Percentiles rank a stretch among this genome's conserved stretches.
These are phyloP conservation scores for Bidens hawaiensis DNA, from an alignment of 140 eudicot genomes.

Conservation along the genomic window DNA sequence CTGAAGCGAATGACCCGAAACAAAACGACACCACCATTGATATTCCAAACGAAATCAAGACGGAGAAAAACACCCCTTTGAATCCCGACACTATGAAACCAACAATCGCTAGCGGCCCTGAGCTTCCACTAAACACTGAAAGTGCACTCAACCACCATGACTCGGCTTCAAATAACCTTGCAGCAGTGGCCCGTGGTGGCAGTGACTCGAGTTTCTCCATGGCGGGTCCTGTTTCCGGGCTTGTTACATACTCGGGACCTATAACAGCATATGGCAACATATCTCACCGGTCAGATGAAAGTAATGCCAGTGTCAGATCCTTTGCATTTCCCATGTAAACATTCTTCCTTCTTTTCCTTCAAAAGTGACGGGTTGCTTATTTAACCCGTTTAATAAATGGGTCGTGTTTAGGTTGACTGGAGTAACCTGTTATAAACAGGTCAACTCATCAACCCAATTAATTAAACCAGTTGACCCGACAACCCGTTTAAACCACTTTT, in stretches of 20 bases:
- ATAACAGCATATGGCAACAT: slow-evolving; percentile 56
- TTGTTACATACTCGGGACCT: slow-evolving; percentile 38
- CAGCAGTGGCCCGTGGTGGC: slow-evolving; percentile 19
- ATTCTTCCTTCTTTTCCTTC: neutral
- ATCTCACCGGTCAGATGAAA: slow-evolving; percentile 44
- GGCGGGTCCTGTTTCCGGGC: slow-evolving; percentile 36
- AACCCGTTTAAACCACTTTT: no score
- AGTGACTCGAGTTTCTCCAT: slow-evolving; percentile 40
- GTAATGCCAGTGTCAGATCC: slow-evolving; percentile 22
- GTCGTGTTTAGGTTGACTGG: neutral
- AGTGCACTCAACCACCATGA: slow-evolving; percentile 20
- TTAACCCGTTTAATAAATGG: neutral
- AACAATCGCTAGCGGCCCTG: slow-evolving; percentile 3
- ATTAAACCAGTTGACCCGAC: no score
- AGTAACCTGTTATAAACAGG: no score
- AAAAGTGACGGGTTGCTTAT: neutral
- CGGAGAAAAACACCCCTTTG: slow-evolving; percentile 41
- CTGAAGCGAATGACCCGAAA: neutral
- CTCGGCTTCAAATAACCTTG: slow-evolving; percentile 9
- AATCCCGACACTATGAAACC: slow-evolving; percentile 31
- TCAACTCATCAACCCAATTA: no score
- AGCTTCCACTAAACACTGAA: slow-evolving; percentile 3
- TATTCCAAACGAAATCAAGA: slow-evolving; percentile 25
- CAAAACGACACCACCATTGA: neutral
- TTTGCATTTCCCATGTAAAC: slow-evolving; percentile 93